Conservation (phyloP, 208 protist genomes). For the Crithidia bombi region DNA sequence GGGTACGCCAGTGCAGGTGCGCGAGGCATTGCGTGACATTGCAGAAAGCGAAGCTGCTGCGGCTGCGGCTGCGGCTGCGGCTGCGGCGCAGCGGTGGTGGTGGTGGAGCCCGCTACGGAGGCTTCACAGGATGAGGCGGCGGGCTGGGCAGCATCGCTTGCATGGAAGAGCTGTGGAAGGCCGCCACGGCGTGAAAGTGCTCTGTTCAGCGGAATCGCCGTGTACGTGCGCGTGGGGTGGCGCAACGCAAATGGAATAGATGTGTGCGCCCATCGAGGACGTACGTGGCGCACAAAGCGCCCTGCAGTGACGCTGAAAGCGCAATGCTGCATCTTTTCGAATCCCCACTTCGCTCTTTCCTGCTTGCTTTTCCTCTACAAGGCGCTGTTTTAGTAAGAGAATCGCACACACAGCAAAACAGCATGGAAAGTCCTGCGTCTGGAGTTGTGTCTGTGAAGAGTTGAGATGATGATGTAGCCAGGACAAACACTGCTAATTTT, state of each 20-base stretch:
- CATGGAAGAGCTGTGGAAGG: not conserved
- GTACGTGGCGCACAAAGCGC: not conserved
- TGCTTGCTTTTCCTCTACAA: too few relatives aligned
- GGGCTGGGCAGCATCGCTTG: not conserved
- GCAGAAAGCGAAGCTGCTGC: not conserved
- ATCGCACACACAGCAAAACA: too few relatives aligned
- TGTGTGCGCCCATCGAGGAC: not conserved
- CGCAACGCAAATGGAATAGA: not conserved
- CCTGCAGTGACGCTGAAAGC: not conserved
- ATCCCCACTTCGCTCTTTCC: too few relatives aligned
- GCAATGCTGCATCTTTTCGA: not conserved
- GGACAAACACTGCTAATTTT: too few relatives aligned
- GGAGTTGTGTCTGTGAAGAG: too few relatives aligned
- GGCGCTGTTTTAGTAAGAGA: too few relatives aligned
- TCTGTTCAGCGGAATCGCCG: conserved; percentile 25
- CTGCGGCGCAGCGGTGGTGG: not conserved
- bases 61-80: not conserved
- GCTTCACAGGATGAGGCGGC: not conserved
- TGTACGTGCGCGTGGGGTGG: conserved; percentile 21
- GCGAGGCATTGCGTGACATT: not conserved
- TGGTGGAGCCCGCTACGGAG: not conserved
- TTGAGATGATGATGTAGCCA: too few relatives aligned
- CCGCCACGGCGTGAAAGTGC: not conserved
- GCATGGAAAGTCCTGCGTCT: too few relatives aligned
- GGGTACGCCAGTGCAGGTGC: not conserved